A percentile compares a stretch with the other conserved stretches of the same genome.
phyloP scores from a whole-genome alignment of 768 basidiomycete species.

The Leccinellum luteum region DNA sequence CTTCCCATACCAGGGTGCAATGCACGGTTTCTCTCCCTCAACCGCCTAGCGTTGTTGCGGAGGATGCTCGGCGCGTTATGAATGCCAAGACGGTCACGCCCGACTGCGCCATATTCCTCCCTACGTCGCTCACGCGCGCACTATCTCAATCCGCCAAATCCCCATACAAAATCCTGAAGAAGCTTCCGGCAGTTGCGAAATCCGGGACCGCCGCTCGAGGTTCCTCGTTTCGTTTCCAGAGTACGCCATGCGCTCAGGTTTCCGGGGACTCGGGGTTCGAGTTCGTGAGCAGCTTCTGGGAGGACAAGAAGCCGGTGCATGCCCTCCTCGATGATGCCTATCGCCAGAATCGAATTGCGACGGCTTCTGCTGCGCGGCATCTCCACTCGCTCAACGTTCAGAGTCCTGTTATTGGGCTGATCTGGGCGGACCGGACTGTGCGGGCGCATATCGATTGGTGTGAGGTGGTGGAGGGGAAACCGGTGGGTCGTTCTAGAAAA shows the following conservation, averaged over 20 bases:
- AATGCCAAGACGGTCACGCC: slow-evolving; percentile 47
- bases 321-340: slow-evolving; percentile 50
- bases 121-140: slow-evolving; percentile 34
- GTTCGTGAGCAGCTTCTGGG: slow-evolving; percentile 54
- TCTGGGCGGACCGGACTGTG: slow-evolving; percentile 52
- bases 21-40: slow-evolving; percentile 48
- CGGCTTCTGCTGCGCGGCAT: slow-evolving; percentile 48
- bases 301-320: slow-evolving; percentile 58
- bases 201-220: slow-evolving; percentile 39
- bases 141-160: slow-evolving; percentile 46
- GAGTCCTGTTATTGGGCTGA: slow-evolving; percentile 50
- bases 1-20: slow-evolving; percentile 42
- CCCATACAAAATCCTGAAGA: slow-evolving; percentile 47
- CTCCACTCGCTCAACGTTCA: slow-evolving; percentile 44
- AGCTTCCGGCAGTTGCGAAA: slow-evolving; percentile 35
- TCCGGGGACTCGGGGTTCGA: slow-evolving; percentile 49
- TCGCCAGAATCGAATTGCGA: slow-evolving; percentile 57
- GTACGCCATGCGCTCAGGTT: slow-evolving; percentile 46
- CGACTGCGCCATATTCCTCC: slow-evolving; percentile 50
- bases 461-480: slow-evolving; percentile 30
- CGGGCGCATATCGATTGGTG: slow-evolving; percentile 60
- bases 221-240: slow-evolving; percentile 51
- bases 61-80: slow-evolving; percentile 37
- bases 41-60: slow-evolving; percentile 31
- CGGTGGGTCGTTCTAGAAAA: slow-evolving; percentile 28